Evolutionary conservation across 495 filamentous ascomycete genomes (phyloP).

Genomic region (Lasiosphaeria miniovina): DNA sequence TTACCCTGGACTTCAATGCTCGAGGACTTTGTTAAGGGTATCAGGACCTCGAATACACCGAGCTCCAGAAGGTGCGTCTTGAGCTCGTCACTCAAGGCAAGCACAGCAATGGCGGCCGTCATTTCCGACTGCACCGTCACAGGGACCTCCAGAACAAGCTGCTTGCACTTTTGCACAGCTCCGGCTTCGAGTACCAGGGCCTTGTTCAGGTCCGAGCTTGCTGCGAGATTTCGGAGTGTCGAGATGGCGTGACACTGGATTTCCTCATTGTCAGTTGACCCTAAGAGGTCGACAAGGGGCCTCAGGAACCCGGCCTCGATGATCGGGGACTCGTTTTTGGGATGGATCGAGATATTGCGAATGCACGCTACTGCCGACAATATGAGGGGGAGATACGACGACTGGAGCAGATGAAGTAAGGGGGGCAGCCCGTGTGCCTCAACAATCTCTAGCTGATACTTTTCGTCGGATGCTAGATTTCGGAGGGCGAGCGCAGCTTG

Average conservation of each 20-base stretch:
- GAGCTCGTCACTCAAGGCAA: constrained; percentile 92
- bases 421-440: constrained; percentile 78
- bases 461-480: constrained; percentile 95
- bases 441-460: constrained; percentile 97
- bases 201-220: constrained; percentile 96
- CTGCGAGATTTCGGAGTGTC: constrained; percentile 90
- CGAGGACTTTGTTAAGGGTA: constrained; percentile 88
- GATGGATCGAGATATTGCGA: constrained; percentile 97
- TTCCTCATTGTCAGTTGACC: constrained; percentile 95
- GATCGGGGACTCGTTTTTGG: constrained; percentile 98
- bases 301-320: constrained; percentile 96
- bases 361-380: constrained; percentile 97
- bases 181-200: constrained; percentile 92
- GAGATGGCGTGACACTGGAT: constrained; percentile 99
- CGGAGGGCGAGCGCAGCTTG: constrained; percentile 92
- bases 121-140: constrained; percentile 97
- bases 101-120: constrained; percentile 97
- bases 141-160: constrained; percentile 88
- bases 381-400: constrained; percentile 91
- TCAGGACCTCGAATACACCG: constrained; percentile 94
- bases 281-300: constrained; percentile 88
- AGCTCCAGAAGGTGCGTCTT: constrained; percentile 88
- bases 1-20: constrained; percentile 99
- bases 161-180: constrained; percentile 97
- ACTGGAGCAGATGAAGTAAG: constrained; percentile 84